Percentiles rank a stretch among this genome's conserved stretches.
Evolutionary conservation across 2,329 filamentous ascomycete species (phyloP).

Genomic region (Clonostachys rhizophaga): DNA sequence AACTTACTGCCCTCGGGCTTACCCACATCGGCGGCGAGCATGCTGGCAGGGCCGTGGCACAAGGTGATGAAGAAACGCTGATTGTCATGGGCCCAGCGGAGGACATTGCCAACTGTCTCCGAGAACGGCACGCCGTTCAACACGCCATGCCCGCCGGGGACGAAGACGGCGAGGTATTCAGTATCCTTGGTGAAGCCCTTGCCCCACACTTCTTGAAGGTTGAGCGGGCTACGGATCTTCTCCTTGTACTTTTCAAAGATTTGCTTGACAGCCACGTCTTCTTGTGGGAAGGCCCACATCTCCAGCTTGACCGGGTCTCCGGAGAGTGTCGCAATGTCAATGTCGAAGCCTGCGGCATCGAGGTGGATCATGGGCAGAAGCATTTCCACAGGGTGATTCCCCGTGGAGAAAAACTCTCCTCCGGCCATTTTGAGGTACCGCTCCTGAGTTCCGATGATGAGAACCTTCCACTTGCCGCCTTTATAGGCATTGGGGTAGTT

Average conservation of each 20-base stretch:
- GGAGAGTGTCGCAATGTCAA: constrained; percentile 10
- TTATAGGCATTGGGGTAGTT: constrained; percentile 9
- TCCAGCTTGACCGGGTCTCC: constrained; percentile 13
- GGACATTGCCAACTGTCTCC: constrained; percentile 7
- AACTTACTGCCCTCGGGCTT: constrained; percentile 7
- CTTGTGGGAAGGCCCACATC: constrained; percentile 8
- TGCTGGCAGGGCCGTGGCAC: not conserved
- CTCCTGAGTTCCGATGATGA: constrained; percentile 11
- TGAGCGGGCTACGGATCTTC: constrained; percentile 9
- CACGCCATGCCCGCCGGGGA: constrained; percentile 10
- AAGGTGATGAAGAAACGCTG: constrained; percentile 4
- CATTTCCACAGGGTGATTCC: constrained; percentile 11
- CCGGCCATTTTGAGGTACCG: constrained; percentile 10
- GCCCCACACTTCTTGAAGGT: constrained; percentile 7
- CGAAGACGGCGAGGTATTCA: constrained; percentile 9
- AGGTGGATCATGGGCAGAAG: constrained; percentile 11
- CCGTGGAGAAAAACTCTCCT: constrained; percentile 12
- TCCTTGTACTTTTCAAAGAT: constrained; percentile 6
- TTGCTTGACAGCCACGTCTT: constrained; percentile 1
- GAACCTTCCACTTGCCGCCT: constrained; percentile 10
- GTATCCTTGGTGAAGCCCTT: constrained; percentile 4
- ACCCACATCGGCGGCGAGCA: constrained; percentile 6
- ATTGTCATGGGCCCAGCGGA: constrained; percentile 10
- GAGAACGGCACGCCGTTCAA: constrained; percentile 9
- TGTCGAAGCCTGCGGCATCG: constrained; percentile 10